phyloP scores from a whole-genome alignment of 371 early-diverging fungal genomes.

The Chytridium lagenaria region DNA sequence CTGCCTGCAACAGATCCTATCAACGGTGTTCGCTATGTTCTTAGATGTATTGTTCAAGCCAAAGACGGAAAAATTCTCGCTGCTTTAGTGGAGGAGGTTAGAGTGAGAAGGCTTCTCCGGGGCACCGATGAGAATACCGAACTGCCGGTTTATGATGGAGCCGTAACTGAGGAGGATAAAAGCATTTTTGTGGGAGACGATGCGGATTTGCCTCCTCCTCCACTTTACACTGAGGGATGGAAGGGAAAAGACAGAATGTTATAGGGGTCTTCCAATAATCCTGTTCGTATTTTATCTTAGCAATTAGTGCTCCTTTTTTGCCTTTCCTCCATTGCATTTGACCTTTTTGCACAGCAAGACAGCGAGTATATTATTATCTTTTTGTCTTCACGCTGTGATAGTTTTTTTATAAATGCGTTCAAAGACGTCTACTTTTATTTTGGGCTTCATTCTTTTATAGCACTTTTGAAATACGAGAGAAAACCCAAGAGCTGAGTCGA shows the following conservation, averaged over 20 bases:
- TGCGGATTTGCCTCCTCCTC: not conserved
- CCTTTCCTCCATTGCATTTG: no score
- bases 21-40: slow-evolving; percentile 26
- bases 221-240: not conserved
- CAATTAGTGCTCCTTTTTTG: not conserved
- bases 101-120: slow-evolving; percentile 17
- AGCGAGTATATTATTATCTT: no score
- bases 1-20: slow-evolving; percentile 28
- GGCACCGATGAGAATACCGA: slow-evolving; percentile 13
- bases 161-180: not conserved
- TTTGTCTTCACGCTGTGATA: no score
- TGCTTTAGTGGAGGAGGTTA: slow-evolving; percentile 32
- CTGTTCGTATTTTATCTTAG: not conserved
- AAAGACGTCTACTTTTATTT: no score
- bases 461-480: no score
- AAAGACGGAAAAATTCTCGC: slow-evolving; percentile 1
- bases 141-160: slow-evolving; percentile 24
- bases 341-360: no score
- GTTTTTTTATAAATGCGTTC: no score
- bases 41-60: slow-evolving; percentile 13
- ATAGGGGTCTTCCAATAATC: not conserved
- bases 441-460: no score
- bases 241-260: not conserved
- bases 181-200: not conserved
- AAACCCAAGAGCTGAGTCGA: no score